Evolutionary conservation across 768 basidiomycete genomes (phyloP).

Genomic region (Phlegmacium glaucopus): DNA sequence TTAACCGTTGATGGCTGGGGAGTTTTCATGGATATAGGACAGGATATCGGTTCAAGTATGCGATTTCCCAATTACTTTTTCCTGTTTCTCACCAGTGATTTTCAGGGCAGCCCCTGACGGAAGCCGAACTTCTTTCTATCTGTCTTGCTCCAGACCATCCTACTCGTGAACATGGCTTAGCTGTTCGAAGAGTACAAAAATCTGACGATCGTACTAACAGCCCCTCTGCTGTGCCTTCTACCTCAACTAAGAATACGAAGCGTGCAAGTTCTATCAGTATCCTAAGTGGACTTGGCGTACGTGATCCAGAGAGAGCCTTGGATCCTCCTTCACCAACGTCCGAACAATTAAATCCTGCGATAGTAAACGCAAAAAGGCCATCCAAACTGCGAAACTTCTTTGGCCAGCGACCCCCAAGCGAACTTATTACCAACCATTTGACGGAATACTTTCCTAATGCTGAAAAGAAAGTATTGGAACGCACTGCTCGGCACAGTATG

Average conservation of each 20-base stretch:
- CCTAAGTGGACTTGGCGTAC: constrained; percentile 89
- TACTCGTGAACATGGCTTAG: constrained; percentile 75
- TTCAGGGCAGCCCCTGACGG: constrained; percentile 72
- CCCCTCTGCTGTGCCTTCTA: constrained; percentile 23
- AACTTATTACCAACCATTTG: constrained; percentile 92
- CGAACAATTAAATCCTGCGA: constrained; percentile 28
- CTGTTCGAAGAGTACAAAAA: constrained; percentile 55
- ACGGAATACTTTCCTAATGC: constrained; percentile 94
- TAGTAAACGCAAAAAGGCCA: constrained; percentile 44
- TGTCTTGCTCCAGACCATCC: constrained; percentile 82
- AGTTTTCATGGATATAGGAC: constrained; percentile 66
- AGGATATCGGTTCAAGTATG: constrained; percentile 52
- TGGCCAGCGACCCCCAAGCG: constrained; percentile 95
- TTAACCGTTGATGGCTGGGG: constrained; percentile 89
- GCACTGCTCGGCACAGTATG: constrained; percentile 89
- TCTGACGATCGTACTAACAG: constrained; percentile 39
- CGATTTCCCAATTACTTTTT: constrained; percentile 9
- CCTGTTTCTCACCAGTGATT: neutral
- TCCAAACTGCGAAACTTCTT: constrained; percentile 93
- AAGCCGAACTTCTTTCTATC: constrained; percentile 77
- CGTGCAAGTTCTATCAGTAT: constrained; percentile 95
- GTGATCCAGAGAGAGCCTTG: constrained; percentile 66
- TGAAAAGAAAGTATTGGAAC: constrained; percentile 86
- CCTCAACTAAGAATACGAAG: constrained; percentile 53
- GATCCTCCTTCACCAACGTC: constrained; percentile 56